phyloP scores from a whole-genome alignment of 148 eudicot genomes.

The Fallopia convolvulus region DNA sequence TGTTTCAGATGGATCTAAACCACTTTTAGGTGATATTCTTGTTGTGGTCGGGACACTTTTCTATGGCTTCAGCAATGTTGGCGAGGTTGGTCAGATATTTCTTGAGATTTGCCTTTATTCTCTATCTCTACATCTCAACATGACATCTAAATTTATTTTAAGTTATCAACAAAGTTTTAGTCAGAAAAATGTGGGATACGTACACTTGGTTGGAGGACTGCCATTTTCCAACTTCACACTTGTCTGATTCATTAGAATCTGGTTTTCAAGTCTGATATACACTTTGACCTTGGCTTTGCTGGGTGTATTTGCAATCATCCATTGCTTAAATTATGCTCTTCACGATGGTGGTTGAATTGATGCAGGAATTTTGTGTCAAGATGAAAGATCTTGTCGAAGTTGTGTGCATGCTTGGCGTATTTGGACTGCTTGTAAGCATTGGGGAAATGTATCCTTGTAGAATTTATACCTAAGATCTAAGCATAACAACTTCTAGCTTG shows the following conservation, averaged over 20 bases:
- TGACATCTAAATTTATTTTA: not conserved
- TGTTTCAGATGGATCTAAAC: conserved; percentile 68
- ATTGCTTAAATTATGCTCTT: not conserved
- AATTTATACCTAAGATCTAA: not conserved
- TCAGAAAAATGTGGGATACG: not conserved
- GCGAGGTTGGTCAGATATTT: conserved; percentile 42
- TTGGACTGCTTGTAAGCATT: conserved; percentile 59
- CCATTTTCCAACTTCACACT: not conserved
- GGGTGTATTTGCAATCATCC: not conserved
- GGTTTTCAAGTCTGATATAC: not conserved
- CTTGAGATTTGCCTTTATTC: not conserved
- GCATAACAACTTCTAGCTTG: not conserved
- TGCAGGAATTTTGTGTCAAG: conserved; percentile 82
- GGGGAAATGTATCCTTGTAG: conserved; percentile 74
- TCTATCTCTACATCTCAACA: not conserved
- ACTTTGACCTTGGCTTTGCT: not conserved
- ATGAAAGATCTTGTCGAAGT: conserved; percentile 66
- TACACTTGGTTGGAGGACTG: no score
- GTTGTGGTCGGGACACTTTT: conserved; percentile 68
- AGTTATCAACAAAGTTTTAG: not conserved
- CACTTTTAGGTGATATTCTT: conserved; percentile 74
- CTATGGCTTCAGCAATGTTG: conserved; percentile 78
- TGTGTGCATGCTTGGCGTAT: conserved; percentile 67
- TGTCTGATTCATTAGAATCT: not conserved
- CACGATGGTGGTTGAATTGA: not conserved